Conservation (phyloP, 345 rosid genomes). For the Arabidopsis thaliana region TAIR10.1 NC_003074.8:3732501-3733000, state of each 20-base stretch:
- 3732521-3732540: not conserved
- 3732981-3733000: conserved; percentile 97
- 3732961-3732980: conserved; percentile 98
- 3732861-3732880: conserved; percentile 96
- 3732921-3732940: conserved; percentile 92
- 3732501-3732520: not conserved
- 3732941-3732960: conserved; percentile 93
- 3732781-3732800: not conserved
- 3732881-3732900: conserved; percentile 98
- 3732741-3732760: conserved; percentile 53
- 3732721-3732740: conserved; percentile 48
- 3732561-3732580: conserved; percentile 5
- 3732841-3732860: conserved; percentile 99
- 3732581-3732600: conserved; percentile 41
- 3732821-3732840: conserved; percentile 17
- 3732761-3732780: not conserved
- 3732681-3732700: conserved; percentile 31
- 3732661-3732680: conserved; percentile 26
- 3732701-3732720: conserved; percentile 16
- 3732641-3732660: conserved; percentile 46
- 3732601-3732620: conserved; percentile 18
- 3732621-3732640: conserved; percentile 22
- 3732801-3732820: conserved; percentile 4
- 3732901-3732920: conserved; percentile 94
- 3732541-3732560: not conserved